Conservation (phyloP, 495 filamentous ascomycete genomes). For the Lasiosphaeria hispida region DNA sequence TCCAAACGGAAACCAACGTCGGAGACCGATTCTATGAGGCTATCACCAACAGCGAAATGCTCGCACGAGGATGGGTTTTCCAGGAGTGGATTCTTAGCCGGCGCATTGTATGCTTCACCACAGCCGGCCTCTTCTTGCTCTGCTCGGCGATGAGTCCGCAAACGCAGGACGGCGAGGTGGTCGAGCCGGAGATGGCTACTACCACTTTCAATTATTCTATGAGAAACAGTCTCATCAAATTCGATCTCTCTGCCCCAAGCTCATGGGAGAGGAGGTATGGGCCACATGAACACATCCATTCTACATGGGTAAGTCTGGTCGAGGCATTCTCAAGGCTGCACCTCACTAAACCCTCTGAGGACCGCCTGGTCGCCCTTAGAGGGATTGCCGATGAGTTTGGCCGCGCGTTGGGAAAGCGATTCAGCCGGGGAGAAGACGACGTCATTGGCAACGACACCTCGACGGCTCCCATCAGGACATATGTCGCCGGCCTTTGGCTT, state of each 20-base stretch:
- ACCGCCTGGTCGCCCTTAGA: constrained; percentile 14
- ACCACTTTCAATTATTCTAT: too few species aligned
- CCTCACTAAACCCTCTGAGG: constrained; percentile 1
- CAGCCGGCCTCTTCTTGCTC: not conserved
- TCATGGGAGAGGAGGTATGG: not conserved
- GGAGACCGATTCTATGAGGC: too few species aligned
- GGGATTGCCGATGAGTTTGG: constrained; percentile 16
- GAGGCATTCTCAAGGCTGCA: constrained; percentile 9
- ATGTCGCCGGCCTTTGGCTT: constrained; percentile 11
- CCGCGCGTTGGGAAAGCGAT: not conserved
- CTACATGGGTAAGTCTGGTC: constrained; percentile 3
- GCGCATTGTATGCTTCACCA: not conserved
- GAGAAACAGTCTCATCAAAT: too few species aligned
- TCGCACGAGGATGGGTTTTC: not conserved
- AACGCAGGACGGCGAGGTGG: too few species aligned
- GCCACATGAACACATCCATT: too few species aligned
- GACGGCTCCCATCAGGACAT: not conserved
- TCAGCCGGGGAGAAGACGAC: not conserved
- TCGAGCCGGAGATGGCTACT: too few species aligned
- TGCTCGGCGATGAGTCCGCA: not conserved
- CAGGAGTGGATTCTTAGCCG: not conserved
- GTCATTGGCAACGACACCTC: not conserved
- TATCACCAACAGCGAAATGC: too few species aligned
- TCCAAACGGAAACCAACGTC: too few species aligned
- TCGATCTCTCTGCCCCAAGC: too few species aligned